These are phyloP conservation scores for Jatropha curcas DNA, from an alignment of 345 rosid genomes.

Conservation along the genomic window DNA sequence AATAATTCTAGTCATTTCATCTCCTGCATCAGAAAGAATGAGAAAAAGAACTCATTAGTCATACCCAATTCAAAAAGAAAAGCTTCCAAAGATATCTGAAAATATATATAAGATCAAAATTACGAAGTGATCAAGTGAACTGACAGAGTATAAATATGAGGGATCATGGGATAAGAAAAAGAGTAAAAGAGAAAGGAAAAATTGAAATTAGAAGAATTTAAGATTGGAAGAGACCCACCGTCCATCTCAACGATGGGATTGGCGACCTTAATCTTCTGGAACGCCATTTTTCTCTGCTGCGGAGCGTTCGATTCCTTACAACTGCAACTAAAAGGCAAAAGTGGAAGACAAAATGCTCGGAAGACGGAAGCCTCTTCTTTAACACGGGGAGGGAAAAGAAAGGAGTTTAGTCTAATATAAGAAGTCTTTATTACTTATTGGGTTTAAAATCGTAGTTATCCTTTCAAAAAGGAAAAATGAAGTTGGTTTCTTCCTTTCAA, in stretches of 20 bases:
- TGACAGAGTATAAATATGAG: neutral
- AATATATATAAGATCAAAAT: neutral
- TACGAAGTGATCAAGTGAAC: neutral
- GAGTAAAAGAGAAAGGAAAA: neutral
- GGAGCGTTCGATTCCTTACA: neutral
- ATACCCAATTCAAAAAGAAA: too few species aligned
- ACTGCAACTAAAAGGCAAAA: too few species aligned
- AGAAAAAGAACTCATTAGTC: neutral
- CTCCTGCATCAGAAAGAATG: constrained; percentile 19
- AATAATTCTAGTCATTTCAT: constrained; percentile 35
- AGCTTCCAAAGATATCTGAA: neutral
- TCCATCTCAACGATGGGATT: constrained; percentile 65
- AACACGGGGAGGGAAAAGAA: too few species aligned
- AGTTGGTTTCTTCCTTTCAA: too few species aligned
- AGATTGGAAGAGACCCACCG: constrained; percentile 28
- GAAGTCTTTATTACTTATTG: too few species aligned
- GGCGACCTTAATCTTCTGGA: constrained; percentile 51
- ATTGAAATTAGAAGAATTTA: neutral
- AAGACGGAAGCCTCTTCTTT: too few species aligned
- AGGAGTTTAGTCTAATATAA: too few species aligned
- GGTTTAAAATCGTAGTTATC: too few species aligned
- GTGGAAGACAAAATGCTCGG: too few species aligned
- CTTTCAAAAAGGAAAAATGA: too few species aligned
- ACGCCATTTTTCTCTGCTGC: constrained; percentile 34
- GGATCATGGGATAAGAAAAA: neutral